Conservation (phyloP, 805 yeast species). For the Yarrowia yakushimensis region DNA sequence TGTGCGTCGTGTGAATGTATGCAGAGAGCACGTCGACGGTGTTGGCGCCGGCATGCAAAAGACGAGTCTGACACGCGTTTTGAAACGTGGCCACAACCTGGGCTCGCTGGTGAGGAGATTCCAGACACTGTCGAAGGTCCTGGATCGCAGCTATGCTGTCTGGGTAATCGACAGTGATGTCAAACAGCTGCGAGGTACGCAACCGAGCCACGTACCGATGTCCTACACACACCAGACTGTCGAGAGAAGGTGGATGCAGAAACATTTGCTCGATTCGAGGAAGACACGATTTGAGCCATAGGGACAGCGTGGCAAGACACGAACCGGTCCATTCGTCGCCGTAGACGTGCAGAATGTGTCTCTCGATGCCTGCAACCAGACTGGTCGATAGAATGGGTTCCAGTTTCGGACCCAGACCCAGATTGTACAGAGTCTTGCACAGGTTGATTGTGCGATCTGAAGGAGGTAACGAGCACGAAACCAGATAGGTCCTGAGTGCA, state of each 20-base stretch:
- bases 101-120: slow-evolving; percentile 48
- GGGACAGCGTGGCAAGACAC: neutral
- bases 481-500: neutral
- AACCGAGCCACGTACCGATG: slow-evolving; percentile 31
- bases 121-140: slow-evolving; percentile 56
- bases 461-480: neutral
- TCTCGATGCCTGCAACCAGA: neutral
- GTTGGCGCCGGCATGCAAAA: slow-evolving; percentile 77
- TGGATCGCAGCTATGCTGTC: slow-evolving; percentile 49
- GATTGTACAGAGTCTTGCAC: slow-evolving; percentile 15
- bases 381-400: neutral
- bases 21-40: slow-evolving; percentile 67
- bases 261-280: slow-evolving; percentile 10
- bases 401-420: neutral
- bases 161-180: slow-evolving; percentile 55
- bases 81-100: slow-evolving; percentile 52
- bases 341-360: neutral
- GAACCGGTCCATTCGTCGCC: slow-evolving; percentile 8
- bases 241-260: slow-evolving; percentile 11
- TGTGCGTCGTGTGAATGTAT: slow-evolving; percentile 66
- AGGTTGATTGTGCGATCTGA: slow-evolving; percentile 5
- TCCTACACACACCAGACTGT: neutral
- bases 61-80: slow-evolving; percentile 41
- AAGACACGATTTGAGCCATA: slow-evolving; percentile 1
- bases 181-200: slow-evolving; percentile 57